phyloP scores from a whole-genome alignment of 805 yeast species.

The Lipomyces oligophaga region DNA sequence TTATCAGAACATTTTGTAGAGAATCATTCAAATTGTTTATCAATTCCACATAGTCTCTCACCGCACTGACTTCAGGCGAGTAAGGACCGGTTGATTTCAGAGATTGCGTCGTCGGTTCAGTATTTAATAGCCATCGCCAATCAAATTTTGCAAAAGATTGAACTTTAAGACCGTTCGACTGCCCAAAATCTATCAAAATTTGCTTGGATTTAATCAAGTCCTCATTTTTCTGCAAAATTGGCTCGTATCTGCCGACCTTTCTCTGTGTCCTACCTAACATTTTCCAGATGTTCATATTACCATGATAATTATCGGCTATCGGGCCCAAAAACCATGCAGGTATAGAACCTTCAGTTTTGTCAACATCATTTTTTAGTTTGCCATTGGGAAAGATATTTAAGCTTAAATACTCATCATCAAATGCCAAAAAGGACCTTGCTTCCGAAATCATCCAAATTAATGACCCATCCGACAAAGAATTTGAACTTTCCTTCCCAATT shows the following conservation, averaged over 20 bases:
- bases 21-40: no score
- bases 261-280: neutral
- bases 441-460: conserved; percentile 23
- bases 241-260: neutral
- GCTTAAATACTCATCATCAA: conserved; percentile 8
- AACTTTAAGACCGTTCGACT: no score
- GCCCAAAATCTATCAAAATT: no score
- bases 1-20: no score
- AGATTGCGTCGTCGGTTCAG: no score
- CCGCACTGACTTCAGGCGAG: no score
- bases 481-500: neutral
- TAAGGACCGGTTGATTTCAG: neutral
- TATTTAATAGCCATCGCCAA: neutral
- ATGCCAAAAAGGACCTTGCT: conserved; percentile 8
- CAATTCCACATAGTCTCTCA: no score
- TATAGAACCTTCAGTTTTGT: neutral
- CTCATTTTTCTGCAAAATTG: no score
- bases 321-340: conserved; percentile 21
- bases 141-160: neutral
- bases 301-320: conserved; percentile 7
- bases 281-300: neutral
- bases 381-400: neutral
- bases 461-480: conserved; percentile 19
- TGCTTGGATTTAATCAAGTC: no score
- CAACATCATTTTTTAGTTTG: neutral